Evolutionary conservation across 2,329 filamentous ascomycete genomes (phyloP).

Genomic region (Diaporthe sp.): DNA sequence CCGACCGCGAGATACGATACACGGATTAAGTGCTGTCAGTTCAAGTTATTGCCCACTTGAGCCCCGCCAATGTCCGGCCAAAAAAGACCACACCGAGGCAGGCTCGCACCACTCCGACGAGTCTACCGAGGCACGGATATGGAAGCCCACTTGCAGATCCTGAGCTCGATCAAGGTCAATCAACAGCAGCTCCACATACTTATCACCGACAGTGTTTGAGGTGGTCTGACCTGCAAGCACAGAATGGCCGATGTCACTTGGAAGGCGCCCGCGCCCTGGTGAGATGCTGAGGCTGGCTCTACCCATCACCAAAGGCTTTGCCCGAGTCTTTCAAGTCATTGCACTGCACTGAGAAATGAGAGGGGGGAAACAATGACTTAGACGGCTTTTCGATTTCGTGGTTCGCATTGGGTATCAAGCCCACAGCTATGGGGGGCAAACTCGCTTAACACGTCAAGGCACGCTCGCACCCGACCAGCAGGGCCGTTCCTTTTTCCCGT

Average conservation of each 20-base stretch:
- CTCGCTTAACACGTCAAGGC: slow-evolving; percentile 12
- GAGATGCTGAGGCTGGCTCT: background rate
- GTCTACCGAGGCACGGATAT: background rate
- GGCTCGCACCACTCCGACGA: too few species aligned
- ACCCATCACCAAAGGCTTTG: background rate
- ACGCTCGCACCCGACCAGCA: background rate
- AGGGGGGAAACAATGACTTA: background rate
- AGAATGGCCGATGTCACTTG: background rate
- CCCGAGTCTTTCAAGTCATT: background rate
- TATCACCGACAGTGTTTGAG: background rate
- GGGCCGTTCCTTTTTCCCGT: background rate
- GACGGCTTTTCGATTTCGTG: background rate
- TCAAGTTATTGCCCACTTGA: background rate
- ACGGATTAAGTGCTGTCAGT: background rate
- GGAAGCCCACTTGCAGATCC: slow-evolving; percentile 11
- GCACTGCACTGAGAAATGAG: background rate
- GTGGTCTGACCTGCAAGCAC: background rate
- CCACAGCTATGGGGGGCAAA: slow-evolving; percentile 4
- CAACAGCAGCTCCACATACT: background rate
- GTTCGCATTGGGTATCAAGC: slow-evolving; percentile 22
- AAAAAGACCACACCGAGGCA: background rate
- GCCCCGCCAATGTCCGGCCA: background rate
- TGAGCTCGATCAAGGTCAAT: background rate
- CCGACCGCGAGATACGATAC: background rate
- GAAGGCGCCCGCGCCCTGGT: too few species aligned